A percentile compares a stretch with the other conserved stretches of the same genome.
Conservation (phyloP, 2,329 filamentous ascomycete genomes). For the Penicillium sp. region DNA sequence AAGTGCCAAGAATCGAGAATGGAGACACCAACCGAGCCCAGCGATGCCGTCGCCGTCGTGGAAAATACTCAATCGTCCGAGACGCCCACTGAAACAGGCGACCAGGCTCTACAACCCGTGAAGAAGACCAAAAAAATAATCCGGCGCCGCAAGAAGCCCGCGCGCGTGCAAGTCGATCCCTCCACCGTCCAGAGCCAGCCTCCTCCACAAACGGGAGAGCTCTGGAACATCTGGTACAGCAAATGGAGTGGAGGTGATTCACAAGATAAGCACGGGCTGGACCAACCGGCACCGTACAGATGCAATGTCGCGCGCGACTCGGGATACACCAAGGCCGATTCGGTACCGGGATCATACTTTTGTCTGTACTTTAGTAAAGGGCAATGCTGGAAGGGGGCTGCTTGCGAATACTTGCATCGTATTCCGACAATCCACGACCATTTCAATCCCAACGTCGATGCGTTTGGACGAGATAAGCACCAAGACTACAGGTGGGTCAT, state of each 20-base stretch:
- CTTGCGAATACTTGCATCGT: constrained; percentile 91
- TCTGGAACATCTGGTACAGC: constrained; percentile 99
- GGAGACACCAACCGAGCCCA: constrained; percentile 28
- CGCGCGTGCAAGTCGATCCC: constrained; percentile 83
- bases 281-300: constrained; percentile 73
- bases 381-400: constrained; percentile 66
- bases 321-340: constrained; percentile 73
- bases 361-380: constrained; percentile 59
- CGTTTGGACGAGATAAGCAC: constrained; percentile 58
- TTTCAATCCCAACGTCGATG: constrained; percentile 90
- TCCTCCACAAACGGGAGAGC: constrained; percentile 85
- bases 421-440: constrained; percentile 81
- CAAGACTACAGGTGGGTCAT: constrained; percentile 11
- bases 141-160: constrained; percentile 81
- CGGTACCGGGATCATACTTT: constrained; percentile 75
- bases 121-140: constrained; percentile 86
- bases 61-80: background rate
- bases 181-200: constrained; percentile 75
- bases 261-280: constrained; percentile 81
- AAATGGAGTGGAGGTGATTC: constrained; percentile 96
- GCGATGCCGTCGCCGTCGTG: constrained; percentile 18
- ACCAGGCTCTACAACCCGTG: constrained; percentile 20
- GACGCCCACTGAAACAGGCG: constrained; percentile 23
- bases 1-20: constrained; percentile 14
- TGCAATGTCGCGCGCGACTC: constrained; percentile 79